Base-by-base conservation (phyloP, 768 basidiomycete species). In the Phanerochaete sordida region DNA sequence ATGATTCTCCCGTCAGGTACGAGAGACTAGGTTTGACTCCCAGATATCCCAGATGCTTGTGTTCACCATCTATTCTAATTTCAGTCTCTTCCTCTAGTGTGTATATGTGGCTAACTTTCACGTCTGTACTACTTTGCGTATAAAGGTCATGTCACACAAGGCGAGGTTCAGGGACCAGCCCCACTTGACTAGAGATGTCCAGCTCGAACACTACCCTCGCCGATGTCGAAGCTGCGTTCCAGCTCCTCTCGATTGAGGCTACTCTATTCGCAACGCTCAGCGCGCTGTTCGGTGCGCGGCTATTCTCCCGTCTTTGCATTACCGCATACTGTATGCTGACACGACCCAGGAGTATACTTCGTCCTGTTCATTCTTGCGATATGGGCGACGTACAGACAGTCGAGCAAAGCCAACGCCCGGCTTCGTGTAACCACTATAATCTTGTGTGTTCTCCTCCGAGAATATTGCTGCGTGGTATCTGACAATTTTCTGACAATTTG, bases 361-460 rank as follows among this genome's bases (percentile, higher is more conserved):
- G 37, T 62, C 5, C 60, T 68, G 8, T 65, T 68, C 45, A 47
- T 66, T 23, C 60, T 66, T 23, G 65, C 66, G 8, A 33, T 68
- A 12, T 68, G 66, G 67, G 48, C 66, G 2, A 65, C 63, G 27
- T 60, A 64, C 30, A 45, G 47, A 31, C 52, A 54, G 1, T 30
- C 13, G 2, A 46, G 39, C 13, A 23, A 21, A n/a, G 49, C 59
- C 15, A 60, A 61, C 28, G 59, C 52, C 24, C 57, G 65, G 28
- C 57, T n/a, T n/a, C n/a, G n/a, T n/a, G n/a, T 66, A 21, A 55
- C 61, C 48, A 35, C 56, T 37, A 60, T 68, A 43, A 65, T 66
- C 1, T 48, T 65, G 16, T 11, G 55, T 68, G 67, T 66, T 53
- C 12, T 64, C 56, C 7, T 19, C 27, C 37, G 9, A 43, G 19